Percentiles rank a stretch among this genome's conserved stretches.
phyloP scores from a whole-genome alignment of 805 yeast genomes.

The Lachancea thermotolerans region DNA sequence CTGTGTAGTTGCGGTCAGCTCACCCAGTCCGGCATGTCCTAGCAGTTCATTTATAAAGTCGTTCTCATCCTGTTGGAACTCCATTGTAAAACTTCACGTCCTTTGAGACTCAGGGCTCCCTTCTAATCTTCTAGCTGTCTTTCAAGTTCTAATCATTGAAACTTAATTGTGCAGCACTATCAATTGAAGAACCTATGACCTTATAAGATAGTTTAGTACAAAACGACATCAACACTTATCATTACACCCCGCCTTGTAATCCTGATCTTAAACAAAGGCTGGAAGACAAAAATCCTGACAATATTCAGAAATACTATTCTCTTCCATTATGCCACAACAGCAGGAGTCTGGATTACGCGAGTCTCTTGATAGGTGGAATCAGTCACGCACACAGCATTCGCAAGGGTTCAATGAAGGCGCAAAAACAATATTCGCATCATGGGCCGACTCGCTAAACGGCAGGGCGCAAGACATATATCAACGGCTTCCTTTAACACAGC shows the following conservation, averaged over 20 bases:
- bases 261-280: no score
- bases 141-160: no score
- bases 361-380: slow-evolving; percentile 37
- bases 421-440: slow-evolving; percentile 32
- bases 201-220: no score
- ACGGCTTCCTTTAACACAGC: slow-evolving; percentile 57
- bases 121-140: not conserved
- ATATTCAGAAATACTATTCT: no score
- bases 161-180: no score
- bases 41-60: slow-evolving; percentile 7
- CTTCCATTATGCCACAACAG: slow-evolving; percentile 1
- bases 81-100: not conserved
- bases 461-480: slow-evolving; percentile 53
- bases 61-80: slow-evolving; percentile 7
- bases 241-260: no score
- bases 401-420: slow-evolving; percentile 31
- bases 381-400: slow-evolving; percentile 22
- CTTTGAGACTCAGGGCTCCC: not conserved
- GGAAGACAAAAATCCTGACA: no score
- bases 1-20: not conserved
- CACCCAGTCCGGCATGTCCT: slow-evolving; percentile 5
- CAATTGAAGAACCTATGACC: no score
- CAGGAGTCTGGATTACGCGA: slow-evolving; percentile 31
- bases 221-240: no score
- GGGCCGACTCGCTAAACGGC: slow-evolving; percentile 34